These are phyloP conservation scores for Termitomyces sp. DNA, from an alignment of 1,284 basidiomycete genomes.

Conservation along the genomic window DNA sequence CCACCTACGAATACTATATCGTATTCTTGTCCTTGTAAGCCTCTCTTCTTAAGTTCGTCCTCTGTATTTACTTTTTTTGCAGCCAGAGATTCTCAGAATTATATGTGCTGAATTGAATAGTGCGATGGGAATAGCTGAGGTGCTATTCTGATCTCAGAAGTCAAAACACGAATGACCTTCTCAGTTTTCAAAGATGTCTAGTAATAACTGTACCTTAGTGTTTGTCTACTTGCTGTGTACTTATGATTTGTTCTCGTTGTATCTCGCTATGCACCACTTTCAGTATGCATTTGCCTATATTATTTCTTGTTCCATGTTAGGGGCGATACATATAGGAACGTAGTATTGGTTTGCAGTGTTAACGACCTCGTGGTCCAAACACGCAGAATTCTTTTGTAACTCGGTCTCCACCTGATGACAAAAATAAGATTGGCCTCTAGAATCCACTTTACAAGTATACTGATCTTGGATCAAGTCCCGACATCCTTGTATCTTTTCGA, in stretches of 20 bases:
- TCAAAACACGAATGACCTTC: background rate
- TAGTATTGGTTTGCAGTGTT: too few relatives aligned
- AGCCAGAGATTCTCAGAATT: background rate
- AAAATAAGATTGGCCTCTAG: too few relatives aligned
- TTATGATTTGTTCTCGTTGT: background rate
- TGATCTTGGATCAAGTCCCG: too few relatives aligned
- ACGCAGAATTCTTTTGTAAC: too few relatives aligned
- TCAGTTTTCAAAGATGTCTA: background rate
- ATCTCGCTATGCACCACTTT: background rate
- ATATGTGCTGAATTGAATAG: background rate
- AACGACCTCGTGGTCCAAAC: too few relatives aligned
- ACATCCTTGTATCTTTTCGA: too few relatives aligned
- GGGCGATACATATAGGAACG: too few relatives aligned
- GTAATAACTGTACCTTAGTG: background rate
- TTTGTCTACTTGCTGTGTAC: background rate
- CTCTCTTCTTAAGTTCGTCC: background rate
- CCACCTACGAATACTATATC: background rate
- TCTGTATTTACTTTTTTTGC: background rate
- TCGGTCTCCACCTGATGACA: too few relatives aligned
- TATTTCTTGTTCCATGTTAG: background rate
- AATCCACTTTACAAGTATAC: too few relatives aligned
- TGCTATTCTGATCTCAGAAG: background rate
- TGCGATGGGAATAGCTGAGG: background rate
- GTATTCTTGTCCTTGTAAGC: background rate
- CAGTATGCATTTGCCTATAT: background rate